Evolutionary conservation across 345 rosid species (phyloP).

Genomic region (Brassica juncea): DNA sequence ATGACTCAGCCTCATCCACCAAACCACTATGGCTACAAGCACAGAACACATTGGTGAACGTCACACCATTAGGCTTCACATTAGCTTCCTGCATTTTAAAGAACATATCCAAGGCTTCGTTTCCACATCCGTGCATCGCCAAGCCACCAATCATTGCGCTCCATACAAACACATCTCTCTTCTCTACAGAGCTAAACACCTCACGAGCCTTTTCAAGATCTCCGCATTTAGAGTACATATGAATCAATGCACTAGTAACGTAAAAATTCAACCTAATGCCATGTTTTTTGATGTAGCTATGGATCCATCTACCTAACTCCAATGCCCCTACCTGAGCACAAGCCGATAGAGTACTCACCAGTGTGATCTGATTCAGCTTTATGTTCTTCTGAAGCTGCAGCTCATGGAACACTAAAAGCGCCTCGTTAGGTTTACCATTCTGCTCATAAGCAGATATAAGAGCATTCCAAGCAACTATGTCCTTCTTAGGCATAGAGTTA

Average conservation of each 20-base stretch:
- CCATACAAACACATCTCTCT: slow-evolving; percentile 70
- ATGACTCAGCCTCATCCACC: slow-evolving; percentile 56
- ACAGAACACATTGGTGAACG: slow-evolving; percentile 61
- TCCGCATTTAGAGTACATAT: slow-evolving; percentile 83
- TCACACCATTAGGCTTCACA: slow-evolving; percentile 64
- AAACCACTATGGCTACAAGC: slow-evolving; percentile 78
- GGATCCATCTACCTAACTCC: slow-evolving; percentile 59
- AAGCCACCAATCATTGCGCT: slow-evolving; percentile 78
- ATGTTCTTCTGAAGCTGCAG: slow-evolving; percentile 49
- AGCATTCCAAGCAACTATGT: slow-evolving; percentile 65
- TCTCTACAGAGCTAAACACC: slow-evolving; percentile 50
- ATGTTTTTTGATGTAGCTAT: slow-evolving; percentile 52
- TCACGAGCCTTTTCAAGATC: slow-evolving; percentile 65
- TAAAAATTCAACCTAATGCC: slow-evolving; percentile 55
- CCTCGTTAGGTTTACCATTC: slow-evolving; percentile 65
- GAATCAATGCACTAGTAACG: slow-evolving; percentile 64
- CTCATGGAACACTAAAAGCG: slow-evolving; percentile 55
- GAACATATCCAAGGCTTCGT: slow-evolving; percentile 59
- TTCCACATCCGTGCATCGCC: slow-evolving; percentile 71
- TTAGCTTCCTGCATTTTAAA: slow-evolving; percentile 53
- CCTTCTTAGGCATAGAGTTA: slow-evolving; percentile 55
- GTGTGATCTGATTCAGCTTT: slow-evolving; percentile 60
- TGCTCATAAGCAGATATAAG: slow-evolving; percentile 72
- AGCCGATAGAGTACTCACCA: slow-evolving; percentile 62
- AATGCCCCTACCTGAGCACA: slow-evolving; percentile 69